A percentile compares a stretch with the other conserved stretches of the same genome.
Conservation (phyloP, 345 rosid genomes). For the Camelina laxa region DNA sequence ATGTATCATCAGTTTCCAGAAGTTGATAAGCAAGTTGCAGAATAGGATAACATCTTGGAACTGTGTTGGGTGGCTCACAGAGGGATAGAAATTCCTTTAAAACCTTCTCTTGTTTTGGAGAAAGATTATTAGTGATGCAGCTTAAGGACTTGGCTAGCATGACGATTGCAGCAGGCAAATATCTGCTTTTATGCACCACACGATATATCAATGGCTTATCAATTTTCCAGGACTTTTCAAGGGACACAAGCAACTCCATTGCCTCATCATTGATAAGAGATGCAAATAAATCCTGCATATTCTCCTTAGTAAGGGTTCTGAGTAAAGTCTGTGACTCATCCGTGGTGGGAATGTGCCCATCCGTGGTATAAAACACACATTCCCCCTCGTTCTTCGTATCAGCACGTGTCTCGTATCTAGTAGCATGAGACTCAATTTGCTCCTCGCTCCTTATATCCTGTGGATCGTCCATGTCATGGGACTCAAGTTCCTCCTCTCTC, state of each 20-base stretch:
- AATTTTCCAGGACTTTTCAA: not conserved
- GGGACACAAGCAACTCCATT: not conserved
- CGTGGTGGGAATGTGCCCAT: no score
- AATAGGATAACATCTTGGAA: not conserved
- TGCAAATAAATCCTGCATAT: constrained; percentile 23
- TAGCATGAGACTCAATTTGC: no score
- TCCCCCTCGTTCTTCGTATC: no score
- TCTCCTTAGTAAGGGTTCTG: no score
- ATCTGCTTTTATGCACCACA: not conserved
- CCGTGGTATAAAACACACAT: no score
- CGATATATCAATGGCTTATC: not conserved
- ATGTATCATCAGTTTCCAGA: constrained; percentile 1
- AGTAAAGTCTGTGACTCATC: no score
- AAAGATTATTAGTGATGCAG: constrained; percentile 10
- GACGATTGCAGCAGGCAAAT: constrained; percentile 42
- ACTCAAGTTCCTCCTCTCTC: no score
- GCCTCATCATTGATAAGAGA: not conserved
- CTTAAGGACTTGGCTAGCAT: constrained; percentile 43
- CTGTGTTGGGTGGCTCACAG: not conserved
- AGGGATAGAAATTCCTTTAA: not conserved
- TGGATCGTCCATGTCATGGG: no score
- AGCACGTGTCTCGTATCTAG: no score
- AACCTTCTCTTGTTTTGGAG: constrained; percentile 12
- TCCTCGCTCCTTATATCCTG: no score
- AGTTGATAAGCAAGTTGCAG: constrained; percentile 36